These are phyloP conservation scores for Xenoacremonium recifei DNA, from an alignment of 2,329 filamentous ascomycete genomes.

Conservation along the genomic window DNA sequence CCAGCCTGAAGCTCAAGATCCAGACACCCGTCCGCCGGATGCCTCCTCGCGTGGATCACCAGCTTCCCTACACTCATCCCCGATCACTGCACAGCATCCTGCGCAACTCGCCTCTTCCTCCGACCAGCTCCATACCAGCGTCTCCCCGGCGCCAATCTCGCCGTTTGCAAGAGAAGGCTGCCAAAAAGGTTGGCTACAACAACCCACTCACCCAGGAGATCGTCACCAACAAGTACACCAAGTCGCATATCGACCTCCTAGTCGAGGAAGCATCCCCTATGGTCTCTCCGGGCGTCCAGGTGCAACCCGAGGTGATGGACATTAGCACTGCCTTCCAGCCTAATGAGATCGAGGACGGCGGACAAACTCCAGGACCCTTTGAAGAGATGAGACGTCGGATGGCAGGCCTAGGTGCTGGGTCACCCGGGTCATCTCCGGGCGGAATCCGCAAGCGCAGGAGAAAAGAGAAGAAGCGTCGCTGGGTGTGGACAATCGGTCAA, in stretches of 20 bases:
- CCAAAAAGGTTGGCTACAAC: slow-evolving; percentile 59
- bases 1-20: slow-evolving; percentile 14
- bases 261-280: slow-evolving; percentile 54
- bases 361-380: slow-evolving; percentile 61
- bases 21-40: slow-evolving; percentile 11
- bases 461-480: slow-evolving; percentile 60
- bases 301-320: slow-evolving; percentile 45
- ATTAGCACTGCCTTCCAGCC: slow-evolving; percentile 49
- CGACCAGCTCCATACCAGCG: slow-evolving; percentile 46
- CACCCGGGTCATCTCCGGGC: slow-evolving; percentile 40
- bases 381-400: slow-evolving; percentile 62
- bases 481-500: slow-evolving; percentile 65
- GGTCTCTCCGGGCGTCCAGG: slow-evolving; percentile 33
- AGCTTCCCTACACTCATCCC: slow-evolving; percentile 58
- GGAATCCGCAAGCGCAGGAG: slow-evolving; percentile 52
- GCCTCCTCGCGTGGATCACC: slow-evolving; percentile 15
- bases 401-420: slow-evolving; percentile 45
- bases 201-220: slow-evolving; percentile 64
- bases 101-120: slow-evolving; percentile 63
- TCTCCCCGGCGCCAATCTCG: slow-evolving; percentile 55
- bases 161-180: slow-evolving; percentile 53
- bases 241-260: slow-evolving; percentile 63
- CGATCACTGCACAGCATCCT: slow-evolving; percentile 62
- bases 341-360: slow-evolving; percentile 58
- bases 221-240: slow-evolving; percentile 59